A percentile compares a stretch with the other conserved stretches of the same genome.
phyloP scores from a whole-genome alignment of 805 yeast species.

The Metschnikowia dekortorum region DNA sequence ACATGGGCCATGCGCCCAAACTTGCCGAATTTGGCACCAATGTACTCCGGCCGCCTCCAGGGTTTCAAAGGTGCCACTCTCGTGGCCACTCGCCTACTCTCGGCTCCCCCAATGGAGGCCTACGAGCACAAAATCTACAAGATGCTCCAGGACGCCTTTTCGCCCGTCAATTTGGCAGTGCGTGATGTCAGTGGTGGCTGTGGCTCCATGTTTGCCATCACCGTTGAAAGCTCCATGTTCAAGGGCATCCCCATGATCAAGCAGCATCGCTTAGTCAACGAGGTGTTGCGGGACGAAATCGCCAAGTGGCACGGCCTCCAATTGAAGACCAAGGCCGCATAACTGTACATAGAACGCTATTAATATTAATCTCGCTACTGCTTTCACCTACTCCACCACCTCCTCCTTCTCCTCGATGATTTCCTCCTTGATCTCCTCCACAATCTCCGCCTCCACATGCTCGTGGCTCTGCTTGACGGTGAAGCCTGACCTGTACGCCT shows the following conservation, averaged over 20 bases:
- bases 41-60: not conserved
- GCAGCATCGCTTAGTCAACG: constrained; percentile 89
- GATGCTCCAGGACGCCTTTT: constrained; percentile 49
- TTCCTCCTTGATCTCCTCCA: constrained; percentile 46
- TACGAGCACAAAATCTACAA: constrained; percentile 63
- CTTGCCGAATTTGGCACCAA: not conserved
- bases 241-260: constrained; percentile 80
- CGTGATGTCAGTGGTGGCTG: constrained; percentile 89
- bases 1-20: not conserved
- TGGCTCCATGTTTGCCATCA: constrained; percentile 95
- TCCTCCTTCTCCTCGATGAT: constrained; percentile 66
- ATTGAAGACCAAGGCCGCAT: constrained; percentile 60
- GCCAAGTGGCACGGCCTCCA: constrained; percentile 94
- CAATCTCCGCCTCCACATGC: constrained; percentile 48
- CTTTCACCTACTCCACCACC: constrained; percentile 43
- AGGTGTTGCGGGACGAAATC: constrained; percentile 76
- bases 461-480: constrained; percentile 37
- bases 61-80: not conserved
- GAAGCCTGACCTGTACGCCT: constrained; percentile 57
- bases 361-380: not conserved
- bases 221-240: constrained; percentile 66
- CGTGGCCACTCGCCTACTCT: constrained; percentile 5
- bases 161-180: constrained; percentile 63
- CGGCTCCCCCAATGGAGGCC: constrained; percentile 39
- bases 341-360: not conserved